Base-by-base conservation (phyloP, 345 rosid species). In the Eucalyptus polybractea region DNA sequence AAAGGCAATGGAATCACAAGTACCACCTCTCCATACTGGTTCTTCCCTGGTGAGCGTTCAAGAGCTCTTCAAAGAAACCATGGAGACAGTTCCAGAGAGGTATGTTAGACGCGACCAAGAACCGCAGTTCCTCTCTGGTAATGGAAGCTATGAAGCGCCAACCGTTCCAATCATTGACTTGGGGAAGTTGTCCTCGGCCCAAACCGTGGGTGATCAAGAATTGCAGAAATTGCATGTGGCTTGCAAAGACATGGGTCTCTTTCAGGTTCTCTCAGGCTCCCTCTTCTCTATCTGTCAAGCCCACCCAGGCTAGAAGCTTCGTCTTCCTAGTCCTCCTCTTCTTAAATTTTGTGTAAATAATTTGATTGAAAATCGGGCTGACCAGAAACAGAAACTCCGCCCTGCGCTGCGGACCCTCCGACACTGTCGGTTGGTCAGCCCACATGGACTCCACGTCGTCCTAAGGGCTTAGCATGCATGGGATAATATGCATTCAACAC, bases 211-310 rank as follows among this genome's bases (percentile, higher is more conserved):
- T 33, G 50, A 50, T 50, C 80, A 33, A 17, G 90, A 91, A 65
- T 69, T 86, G 9, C 49, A 87, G 3, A 89, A 88, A 54, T 33
- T 91, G 40, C 91, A 91, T 87, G 45, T 17, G 58, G 90, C 92
- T 27, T 69, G 80, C 80, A 69, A 17, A 33, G 80, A 69, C 25
- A 67, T 90, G 92, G 92, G 92, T 42, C 88, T 91, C 87, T 91
- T 91, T 51, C 92, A 89, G 89, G 89, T 89, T 25, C 88, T 88
- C 87, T 69, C 80, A 69, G 80, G 33, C 44, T 31, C 80, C 80
- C 80, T 33, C 80, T 65, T 65, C 44, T 33, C 80, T 33, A 33
- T 33, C 24, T 16, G 17, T 31, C 40, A 67, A n/a, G 21, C 76
- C 37, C 40, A n/a, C 76, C 40, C 17, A 17, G 76, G 40, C 40